These are phyloP conservation scores for Vigna nakashimae DNA, from an alignment of 306 rosid genomes.

Conservation along the genomic window DNA sequence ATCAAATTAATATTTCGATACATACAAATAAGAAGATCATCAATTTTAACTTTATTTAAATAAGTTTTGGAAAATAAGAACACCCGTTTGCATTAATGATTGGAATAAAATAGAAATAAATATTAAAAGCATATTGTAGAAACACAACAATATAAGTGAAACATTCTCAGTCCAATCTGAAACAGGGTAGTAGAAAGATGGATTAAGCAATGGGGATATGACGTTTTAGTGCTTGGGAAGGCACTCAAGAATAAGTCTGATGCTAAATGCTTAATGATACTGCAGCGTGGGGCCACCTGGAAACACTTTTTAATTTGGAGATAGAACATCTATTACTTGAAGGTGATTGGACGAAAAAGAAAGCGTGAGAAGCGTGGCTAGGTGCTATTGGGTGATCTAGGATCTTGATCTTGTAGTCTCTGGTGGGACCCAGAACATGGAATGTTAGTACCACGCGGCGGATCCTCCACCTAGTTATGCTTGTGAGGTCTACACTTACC, in stretches of 20 bases:
- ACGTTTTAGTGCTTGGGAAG: too few relatives aligned
- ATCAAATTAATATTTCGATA: too few relatives aligned
- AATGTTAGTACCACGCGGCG: constrained; percentile 32
- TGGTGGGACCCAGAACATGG: constrained; percentile 12
- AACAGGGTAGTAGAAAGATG: too few relatives aligned
- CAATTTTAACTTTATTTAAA: too few relatives aligned
- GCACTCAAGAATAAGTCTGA: background rate
- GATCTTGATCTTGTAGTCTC: constrained; percentile 1
- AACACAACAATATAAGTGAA: too few relatives aligned
- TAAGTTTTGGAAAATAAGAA: too few relatives aligned
- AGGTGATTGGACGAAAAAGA: background rate
- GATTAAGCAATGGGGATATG: too few relatives aligned
- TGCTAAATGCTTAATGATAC: background rate
- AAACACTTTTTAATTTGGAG: background rate
- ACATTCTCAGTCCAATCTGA: too few relatives aligned
- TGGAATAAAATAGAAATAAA: too few relatives aligned
- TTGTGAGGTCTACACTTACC: background rate
- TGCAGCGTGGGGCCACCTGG: background rate
- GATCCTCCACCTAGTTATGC: constrained; percentile 28
- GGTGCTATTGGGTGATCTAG: background rate
- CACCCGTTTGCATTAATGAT: too few relatives aligned
- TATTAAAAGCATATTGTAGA: too few relatives aligned
- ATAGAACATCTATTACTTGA: constrained; percentile 15
- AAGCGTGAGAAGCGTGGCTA: background rate
- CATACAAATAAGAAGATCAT: too few relatives aligned